Evolutionary conservation across 768 basidiomycete genomes (phyloP).

Genomic region (Sarcomyxa edulis): DNA sequence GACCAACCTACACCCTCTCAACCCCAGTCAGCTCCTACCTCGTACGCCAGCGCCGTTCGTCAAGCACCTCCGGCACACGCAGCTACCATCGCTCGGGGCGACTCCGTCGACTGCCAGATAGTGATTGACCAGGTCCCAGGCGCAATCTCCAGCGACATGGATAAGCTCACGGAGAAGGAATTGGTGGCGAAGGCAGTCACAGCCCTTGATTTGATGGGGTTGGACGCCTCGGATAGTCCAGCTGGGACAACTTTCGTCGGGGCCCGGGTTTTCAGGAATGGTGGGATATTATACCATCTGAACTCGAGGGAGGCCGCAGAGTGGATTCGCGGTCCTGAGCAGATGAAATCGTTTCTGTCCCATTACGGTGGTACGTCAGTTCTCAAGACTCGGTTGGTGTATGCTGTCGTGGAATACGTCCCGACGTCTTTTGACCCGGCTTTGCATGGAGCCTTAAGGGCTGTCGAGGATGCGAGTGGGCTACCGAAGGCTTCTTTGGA

Average conservation of each 20-base stretch:
- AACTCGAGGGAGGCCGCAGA: conserved; percentile 5
- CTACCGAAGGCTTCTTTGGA: conserved; percentile 1
- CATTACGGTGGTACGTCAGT: conserved; percentile 9
- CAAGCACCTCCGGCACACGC: no score
- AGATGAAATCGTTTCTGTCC: conserved; percentile 7
- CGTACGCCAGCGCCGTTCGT: no score
- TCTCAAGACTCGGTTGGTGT: conserved; percentile 5
- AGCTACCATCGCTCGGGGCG: no score
- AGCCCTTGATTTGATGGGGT: conserved; percentile 1
- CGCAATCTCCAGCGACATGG: no score
- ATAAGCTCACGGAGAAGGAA: no score
- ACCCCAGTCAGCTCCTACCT: no score
- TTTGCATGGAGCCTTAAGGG: neutral
- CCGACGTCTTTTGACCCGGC: conserved; percentile 12
- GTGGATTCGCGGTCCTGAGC: conserved; percentile 10
- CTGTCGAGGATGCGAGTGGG: conserved; percentile 12
- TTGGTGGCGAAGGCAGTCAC: conserved; percentile 4
- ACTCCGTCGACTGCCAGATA: no score
- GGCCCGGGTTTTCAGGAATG: conserved; percentile 8
- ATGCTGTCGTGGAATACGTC: conserved; percentile 15
- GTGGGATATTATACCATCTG: conserved; percentile 12
- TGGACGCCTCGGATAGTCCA: neutral
- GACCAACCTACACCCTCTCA: no score
- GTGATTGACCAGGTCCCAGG: no score
- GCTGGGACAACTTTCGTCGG: conserved; percentile 9